Evolutionary conservation across 2,329 filamentous ascomycete species (phyloP), one percentile per base, ranked within the genome.

Genomic region (Rhinocladiella similis): DNA sequence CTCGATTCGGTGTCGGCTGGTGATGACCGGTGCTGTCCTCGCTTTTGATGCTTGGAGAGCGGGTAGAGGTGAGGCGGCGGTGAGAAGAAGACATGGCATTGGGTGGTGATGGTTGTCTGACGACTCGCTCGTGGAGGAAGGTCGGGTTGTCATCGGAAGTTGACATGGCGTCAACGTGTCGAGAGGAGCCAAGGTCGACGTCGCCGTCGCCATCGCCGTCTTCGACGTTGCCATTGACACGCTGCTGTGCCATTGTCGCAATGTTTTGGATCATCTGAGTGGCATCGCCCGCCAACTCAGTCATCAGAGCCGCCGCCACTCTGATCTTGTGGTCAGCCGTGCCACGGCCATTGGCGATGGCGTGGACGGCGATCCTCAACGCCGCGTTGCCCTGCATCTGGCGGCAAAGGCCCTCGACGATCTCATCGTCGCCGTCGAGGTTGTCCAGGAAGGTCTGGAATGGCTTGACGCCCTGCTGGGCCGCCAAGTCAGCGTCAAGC

Each of bases 351-450:
- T 47, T 50, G 47, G 41, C 54, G 25, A 59, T 41, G 38, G 49
- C 50, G 33, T 50, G 33, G 20, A 61, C n/a, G 5, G 59, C 59
- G 16, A 29, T 51, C 41, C 47, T 56, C 47, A 61, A 53, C 5
- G 35, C 25, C 14, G 41, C 41, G 10, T 43, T 19, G 2, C 56
- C 35, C 9, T 53, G 19, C 51, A 64, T 38, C 6, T 35, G 36
- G 16, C 58, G 35, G 2, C 59, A 62, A 9, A 56, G 41, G 1
- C 52, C 54, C 9, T 48, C 47, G 27, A 68, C 45, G 43, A 59
- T 25, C 35, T 46, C 39, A 16, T 52, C 53, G 20, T 50, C 46
- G n/a, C 33, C 39, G 48, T 57, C 33, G 19, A 59, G 16, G 14
- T 38, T 35, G 25, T 20, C 16, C 19, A 35, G 29, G 41, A 62